Conservation (phyloP, 306 rosid genomes). For the Sesbania bispinosa region DNA sequence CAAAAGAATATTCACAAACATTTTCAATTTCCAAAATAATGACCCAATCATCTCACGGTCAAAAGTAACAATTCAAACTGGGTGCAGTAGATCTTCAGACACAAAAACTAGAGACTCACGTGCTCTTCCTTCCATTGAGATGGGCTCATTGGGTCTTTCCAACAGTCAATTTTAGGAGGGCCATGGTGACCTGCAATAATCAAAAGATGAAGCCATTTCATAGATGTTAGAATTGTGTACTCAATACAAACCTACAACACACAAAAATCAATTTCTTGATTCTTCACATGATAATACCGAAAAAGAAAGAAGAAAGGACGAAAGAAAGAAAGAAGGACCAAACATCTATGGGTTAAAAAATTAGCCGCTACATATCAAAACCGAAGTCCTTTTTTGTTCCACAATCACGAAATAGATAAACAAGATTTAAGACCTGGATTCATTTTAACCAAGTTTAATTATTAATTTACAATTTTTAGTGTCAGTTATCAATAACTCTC, state of each 20-base stretch:
- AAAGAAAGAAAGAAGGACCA: background rate
- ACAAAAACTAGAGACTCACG: constrained; percentile 49
- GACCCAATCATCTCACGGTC: background rate
- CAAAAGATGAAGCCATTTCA: constrained; percentile 19
- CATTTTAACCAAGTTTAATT: background rate
- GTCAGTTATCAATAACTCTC: background rate
- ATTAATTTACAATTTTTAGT: background rate
- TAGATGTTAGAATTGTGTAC: background rate
- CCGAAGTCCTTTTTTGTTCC: background rate
- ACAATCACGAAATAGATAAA: background rate
- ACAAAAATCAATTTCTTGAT: background rate
- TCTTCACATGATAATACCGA: background rate
- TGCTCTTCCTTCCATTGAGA: constrained; percentile 99
- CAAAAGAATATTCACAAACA: constrained; percentile 18
- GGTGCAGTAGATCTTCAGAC: constrained; percentile 1
- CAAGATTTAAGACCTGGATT: background rate
- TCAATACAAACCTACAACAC: background rate
- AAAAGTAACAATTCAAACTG: background rate
- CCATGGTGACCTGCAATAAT: constrained; percentile 81
- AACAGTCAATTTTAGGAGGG: constrained; percentile 60
- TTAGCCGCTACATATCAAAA: background rate
- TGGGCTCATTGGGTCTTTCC: constrained; percentile 93
- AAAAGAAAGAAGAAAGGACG: background rate
- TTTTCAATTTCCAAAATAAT: background rate
- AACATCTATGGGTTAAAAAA: background rate